Percentiles rank a stretch among this genome's conserved stretches.
These are phyloP conservation scores for Zelonia costaricensis DNA, from an alignment of 208 protist genomes.

Conservation along the genomic window DNA sequence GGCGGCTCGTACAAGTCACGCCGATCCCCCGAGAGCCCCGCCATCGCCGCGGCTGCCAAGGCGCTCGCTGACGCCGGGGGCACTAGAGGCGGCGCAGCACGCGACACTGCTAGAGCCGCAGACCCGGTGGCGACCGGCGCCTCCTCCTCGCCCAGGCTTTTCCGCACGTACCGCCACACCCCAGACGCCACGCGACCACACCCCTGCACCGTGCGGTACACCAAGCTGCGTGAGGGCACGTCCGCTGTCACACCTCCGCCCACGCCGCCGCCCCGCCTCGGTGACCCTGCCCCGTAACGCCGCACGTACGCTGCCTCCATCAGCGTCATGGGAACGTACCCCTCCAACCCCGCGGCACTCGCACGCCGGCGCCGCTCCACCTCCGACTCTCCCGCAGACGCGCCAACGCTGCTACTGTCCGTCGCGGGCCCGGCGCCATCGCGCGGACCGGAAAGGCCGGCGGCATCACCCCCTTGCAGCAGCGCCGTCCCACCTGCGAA, in stretches of 20 bases:
- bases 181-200: slow-evolving; percentile 11
- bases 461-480: too few species aligned
- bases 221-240: slow-evolving; percentile 8
- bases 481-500: too few species aligned
- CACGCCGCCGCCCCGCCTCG: background rate
- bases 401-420: too few species aligned
- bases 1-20: slow-evolving; percentile 11
- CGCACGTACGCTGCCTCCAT: slow-evolving; percentile 23
- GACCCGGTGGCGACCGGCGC: too few species aligned
- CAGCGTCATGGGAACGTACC: slow-evolving; percentile 19
- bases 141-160: slow-evolving; percentile 7
- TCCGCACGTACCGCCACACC: slow-evolving; percentile 1
- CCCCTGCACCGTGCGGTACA: slow-evolving; percentile 13
- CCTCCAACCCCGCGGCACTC: background rate
- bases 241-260: background rate
- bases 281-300: slow-evolving; percentile 12
- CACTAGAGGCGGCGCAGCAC: too few species aligned
- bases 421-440: too few species aligned
- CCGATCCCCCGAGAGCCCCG: background rate
- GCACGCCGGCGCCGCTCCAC: slow-evolving; percentile 2
- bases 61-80: background rate
- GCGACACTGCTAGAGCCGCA: too few species aligned
- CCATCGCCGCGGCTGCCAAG: background rate
- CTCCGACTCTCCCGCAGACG: too few species aligned
- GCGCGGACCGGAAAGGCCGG: too few species aligned